Base-by-base conservation (phyloP, 1,284 basidiomycete genomes). In the Leccinum variabile region DNA sequence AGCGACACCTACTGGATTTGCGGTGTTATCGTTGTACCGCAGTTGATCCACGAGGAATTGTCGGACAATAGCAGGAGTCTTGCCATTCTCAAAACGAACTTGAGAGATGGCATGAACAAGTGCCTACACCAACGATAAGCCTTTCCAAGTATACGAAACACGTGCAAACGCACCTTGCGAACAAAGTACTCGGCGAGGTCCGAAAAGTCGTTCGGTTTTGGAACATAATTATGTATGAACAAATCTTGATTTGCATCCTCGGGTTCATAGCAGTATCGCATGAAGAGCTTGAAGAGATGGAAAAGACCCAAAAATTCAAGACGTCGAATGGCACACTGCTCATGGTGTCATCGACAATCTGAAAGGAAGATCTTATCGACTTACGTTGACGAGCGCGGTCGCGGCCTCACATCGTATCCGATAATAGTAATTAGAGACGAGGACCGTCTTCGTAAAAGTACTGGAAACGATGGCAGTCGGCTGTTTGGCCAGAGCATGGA, bases 351-450 rank as follows among this genome's bases (percentile, higher is more conserved):
- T 60, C 55, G 22, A 57, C 39, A 25, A 59, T 61, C 53, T 50
- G 57, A 52, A 63, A 16, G 54, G 9, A 56, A 65, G 59, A 28
- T 39, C 55, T 53, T 41, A n/a, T 55, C 18, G 32, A 82, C 92
- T 74, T 73, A 97, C 95, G 44, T 84, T 84, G 56, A 95, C 89
- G 37, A 99, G 83, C 1, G 94, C 94, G 52, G 89, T 78, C 4
- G 93, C 94, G 1, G 97, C 97, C 77, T 98, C 97, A 76, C 94
- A 95, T 10, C 97, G 91, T 60, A 99, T 92, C n/a, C 96, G 90
- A 75, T 92, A 97, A 77, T 93, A 98, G 78, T 99, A 99, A 74
- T 98, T 98, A 44, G 91, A 88, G 25, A 98, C 96, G 30, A 99
- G 83, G 5, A 97, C 91, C 0, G 95, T 95, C 77, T 95, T 94